Base-by-base conservation (phyloP, 345 rosid species). In the Lepidium sativum region DNA sequence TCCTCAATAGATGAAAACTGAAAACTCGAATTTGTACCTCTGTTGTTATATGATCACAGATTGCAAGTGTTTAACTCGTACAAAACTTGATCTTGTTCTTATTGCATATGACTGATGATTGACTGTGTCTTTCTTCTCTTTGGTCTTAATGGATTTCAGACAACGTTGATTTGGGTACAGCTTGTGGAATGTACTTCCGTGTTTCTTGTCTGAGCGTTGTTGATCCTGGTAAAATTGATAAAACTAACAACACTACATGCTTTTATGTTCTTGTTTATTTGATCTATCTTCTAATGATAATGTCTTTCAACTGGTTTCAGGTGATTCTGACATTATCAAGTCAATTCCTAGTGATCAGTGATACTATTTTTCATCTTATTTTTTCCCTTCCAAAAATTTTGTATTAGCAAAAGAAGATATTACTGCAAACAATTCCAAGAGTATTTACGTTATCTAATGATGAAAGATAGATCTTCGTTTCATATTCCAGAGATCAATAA, bases 281-380 rank as follows among this genome's bases (percentile, higher is more conserved):
- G n/a, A 11, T 50, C 38, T 11, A 4, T 39, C 39, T 27, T 3
- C 29, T 38, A 49, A 38, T 32, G 15, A 6, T 47, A 10, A 34
- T 32, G 3, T 53, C 5, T 17, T 31, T 31, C 2, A 13, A 11
- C 44, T 60, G 0, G 37, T 47, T 44, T 6, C 56, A 87, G 90
- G 95, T 71, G 95, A 87, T 80, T 87, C 91, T 20, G 91, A 85
- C 63, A 85, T 87, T 71, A 85, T 83, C 82, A 87, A 87, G 81
- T 40, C 81, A 9, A 69, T 85, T n/a, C 84, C 89, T 4, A 84
- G 81, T 49, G 88, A 83, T 9, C 77, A 84, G 60, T 83, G 73
- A 85, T 70, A 9, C 63, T 12, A 4, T 38, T 54, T 42, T 47
- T 29, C 20, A 38, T 43, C 54, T 34, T 53, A 6, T 3, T 43